Percentiles rank a stretch among this genome's conserved stretches.
Evolutionary conservation across 164 flowering plant genomes (phyloP).

Genomic region (Saururus chinensis): DNA sequence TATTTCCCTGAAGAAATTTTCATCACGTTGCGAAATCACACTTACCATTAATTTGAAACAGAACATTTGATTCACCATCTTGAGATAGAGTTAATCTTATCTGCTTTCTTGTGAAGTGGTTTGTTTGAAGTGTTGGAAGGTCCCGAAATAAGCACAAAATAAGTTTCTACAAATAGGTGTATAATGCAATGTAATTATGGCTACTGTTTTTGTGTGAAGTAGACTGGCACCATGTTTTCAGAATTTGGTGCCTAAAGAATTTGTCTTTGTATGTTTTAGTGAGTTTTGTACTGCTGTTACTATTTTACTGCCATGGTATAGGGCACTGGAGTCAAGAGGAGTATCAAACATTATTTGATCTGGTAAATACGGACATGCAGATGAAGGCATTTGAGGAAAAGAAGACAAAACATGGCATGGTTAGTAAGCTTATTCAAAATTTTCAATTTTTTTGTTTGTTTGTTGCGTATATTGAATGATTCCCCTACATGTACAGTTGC

Average conservation of each 20-base stretch:
- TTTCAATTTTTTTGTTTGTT: neutral
- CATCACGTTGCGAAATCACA: too few species aligned
- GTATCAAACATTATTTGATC: constrained; percentile 52
- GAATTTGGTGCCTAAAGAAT: neutral
- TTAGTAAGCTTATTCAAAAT: constrained; percentile 1
- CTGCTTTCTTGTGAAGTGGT: too few species aligned
- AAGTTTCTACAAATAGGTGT: too few species aligned
- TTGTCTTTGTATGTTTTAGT: neutral
- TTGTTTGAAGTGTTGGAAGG: too few species aligned
- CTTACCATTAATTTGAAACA: too few species aligned
- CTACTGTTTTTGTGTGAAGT: too few species aligned
- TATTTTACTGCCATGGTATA: constrained; percentile 4
- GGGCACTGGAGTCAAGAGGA: constrained; percentile 66
- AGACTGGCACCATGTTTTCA: too few species aligned
- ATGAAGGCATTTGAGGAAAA: constrained; percentile 36
- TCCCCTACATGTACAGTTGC: constrained; percentile 16
- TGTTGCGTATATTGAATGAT: neutral
- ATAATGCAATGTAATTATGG: too few species aligned
- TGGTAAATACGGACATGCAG: constrained; percentile 49
- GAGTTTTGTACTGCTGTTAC: neutral
- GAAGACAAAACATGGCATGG: constrained; percentile 58
- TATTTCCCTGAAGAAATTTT: too few species aligned
- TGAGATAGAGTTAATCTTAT: too few species aligned
- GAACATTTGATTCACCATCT: too few species aligned
- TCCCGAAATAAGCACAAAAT: too few species aligned